phyloP scores from a whole-genome alignment of 257 asterid genomes.

The Verbascum thapsus region DNA sequence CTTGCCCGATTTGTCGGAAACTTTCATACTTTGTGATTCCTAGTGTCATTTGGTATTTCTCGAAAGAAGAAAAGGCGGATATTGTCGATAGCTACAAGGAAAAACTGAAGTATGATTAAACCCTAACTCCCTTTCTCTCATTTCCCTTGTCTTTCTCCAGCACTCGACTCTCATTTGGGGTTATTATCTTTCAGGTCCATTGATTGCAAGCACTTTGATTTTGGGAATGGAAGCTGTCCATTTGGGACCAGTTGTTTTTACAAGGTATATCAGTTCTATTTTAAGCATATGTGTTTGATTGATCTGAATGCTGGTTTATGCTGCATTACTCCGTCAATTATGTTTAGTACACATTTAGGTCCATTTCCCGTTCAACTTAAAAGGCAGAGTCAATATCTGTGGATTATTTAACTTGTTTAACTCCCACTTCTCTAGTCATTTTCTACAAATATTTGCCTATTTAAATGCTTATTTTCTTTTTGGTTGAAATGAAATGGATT shows the following conservation, averaged over 20 bases:
- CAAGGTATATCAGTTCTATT: constrained; percentile 45
- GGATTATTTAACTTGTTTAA: background rate
- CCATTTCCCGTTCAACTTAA: background rate
- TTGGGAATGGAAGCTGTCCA: constrained; percentile 81
- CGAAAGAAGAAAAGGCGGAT: constrained; percentile 62
- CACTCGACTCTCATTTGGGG: constrained; percentile 20
- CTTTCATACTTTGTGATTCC: constrained; percentile 78
- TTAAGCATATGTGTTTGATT: background rate
- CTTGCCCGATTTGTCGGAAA: constrained; percentile 78
- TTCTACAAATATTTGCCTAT: background rate
- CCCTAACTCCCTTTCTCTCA: background rate
- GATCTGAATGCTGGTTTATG: constrained; percentile 7
- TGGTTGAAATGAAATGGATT: background rate
- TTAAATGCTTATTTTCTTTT: background rate
- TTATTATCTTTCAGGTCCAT: constrained; percentile 54
- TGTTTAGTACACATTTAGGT: background rate
- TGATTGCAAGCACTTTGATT: constrained; percentile 80
- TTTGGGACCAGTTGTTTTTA: constrained; percentile 76
- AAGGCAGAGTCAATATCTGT: background rate
- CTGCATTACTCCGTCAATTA: constrained; percentile 9
- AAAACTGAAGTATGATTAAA: constrained; percentile 54
- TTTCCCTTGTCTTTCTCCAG: background rate
- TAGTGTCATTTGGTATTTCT: constrained; percentile 64
- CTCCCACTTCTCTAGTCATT: background rate
- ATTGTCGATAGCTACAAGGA: constrained; percentile 58